Base-by-base conservation (phyloP, 352 stramenopile species). In the Halophytophthora polymorphica region DNA sequence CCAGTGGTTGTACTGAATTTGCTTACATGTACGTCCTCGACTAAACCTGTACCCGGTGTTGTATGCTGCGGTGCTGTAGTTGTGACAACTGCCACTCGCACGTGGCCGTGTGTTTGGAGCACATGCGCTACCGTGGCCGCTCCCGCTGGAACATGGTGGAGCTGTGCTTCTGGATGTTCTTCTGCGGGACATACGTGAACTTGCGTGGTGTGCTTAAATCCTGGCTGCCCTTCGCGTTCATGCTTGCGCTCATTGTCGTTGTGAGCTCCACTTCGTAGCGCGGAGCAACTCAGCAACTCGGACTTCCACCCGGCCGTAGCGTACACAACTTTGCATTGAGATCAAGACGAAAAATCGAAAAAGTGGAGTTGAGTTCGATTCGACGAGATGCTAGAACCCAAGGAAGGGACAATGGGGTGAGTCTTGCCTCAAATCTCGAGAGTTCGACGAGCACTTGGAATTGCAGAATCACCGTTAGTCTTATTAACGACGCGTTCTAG, bases 1-100 rank as follows among this genome's bases (percentile, higher is more conserved):
- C 11, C 13, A 17, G 3, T 38, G 6, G 33, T 38, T 17, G 6
- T 14, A n/a, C 3, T 7, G 33, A 10, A n/a, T 3, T 38, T 14
- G 33, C 11, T 38, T 3, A 3, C 15, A 17, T 6, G 2, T 5
- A 17, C 13, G 13, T n/a, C 15, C 18, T 14, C 19, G 22, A 25
- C 19, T 38, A 19, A 49, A 34, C 37, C 14, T 22, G 1, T 3
- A 22, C 21, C 15, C 43, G 25, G 17, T 56, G 42, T 18, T 28
- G 19, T 2, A 37, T 44, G 21, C 14, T 35, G 36, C 56, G 28
- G 18, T 31, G 8, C 2, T 25, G 29, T 8, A 83, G 71, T 59
- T 98, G 93, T 65, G 93, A 98, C 70, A 98, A 98, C 72, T 99
- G 96, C 66, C 96, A 99, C 72, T 98, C 90, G 23, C 96, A 99